Evolutionary conservation across 2,329 filamentous ascomycete species (phyloP).

Genomic region (Fusarium guadeloupense): DNA sequence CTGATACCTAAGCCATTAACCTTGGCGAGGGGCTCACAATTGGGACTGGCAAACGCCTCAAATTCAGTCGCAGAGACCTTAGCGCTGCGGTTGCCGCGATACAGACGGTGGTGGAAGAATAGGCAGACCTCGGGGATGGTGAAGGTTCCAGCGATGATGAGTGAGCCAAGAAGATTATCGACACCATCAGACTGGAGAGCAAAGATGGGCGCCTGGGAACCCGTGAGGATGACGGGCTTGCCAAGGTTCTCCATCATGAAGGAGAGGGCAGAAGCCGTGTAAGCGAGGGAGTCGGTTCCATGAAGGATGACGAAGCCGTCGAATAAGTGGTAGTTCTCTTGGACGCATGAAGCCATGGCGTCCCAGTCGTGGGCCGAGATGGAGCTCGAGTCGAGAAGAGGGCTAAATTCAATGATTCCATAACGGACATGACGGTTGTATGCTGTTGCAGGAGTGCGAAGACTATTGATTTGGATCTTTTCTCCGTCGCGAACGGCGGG

Average conservation of each 20-base stretch:
- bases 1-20: conserved; percentile 84
- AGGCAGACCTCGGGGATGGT: conserved; percentile 92
- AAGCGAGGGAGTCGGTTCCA: conserved; percentile 88
- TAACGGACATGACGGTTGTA: conserved; percentile 86
- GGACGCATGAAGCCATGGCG: conserved; percentile 80
- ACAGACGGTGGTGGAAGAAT: conserved; percentile 92
- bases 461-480: conserved; percentile 66
- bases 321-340: conserved; percentile 86
- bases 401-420: conserved; percentile 83
- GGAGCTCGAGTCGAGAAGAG: conserved; percentile 87
- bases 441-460: conserved; percentile 81
- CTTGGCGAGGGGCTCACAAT: conserved; percentile 80
- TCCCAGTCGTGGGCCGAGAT: conserved; percentile 89
- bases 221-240: conserved; percentile 89
- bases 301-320: conserved; percentile 93
- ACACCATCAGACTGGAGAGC: conserved; percentile 90
- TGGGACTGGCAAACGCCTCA: conserved; percentile 89
- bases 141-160: conserved; percentile 92
- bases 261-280: conserved; percentile 88
- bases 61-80: conserved; percentile 90
- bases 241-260: conserved; percentile 94
- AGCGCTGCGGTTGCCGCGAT: conserved; percentile 86
- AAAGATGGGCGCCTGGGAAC: conserved; percentile 86
- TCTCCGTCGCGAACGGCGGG: conserved; percentile 62
- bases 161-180: conserved; percentile 86